Evolutionary conservation across 768 basidiomycete species (phyloP), one percentile per base, ranked within the genome.

Genomic region (Phaffia australis): DNA sequence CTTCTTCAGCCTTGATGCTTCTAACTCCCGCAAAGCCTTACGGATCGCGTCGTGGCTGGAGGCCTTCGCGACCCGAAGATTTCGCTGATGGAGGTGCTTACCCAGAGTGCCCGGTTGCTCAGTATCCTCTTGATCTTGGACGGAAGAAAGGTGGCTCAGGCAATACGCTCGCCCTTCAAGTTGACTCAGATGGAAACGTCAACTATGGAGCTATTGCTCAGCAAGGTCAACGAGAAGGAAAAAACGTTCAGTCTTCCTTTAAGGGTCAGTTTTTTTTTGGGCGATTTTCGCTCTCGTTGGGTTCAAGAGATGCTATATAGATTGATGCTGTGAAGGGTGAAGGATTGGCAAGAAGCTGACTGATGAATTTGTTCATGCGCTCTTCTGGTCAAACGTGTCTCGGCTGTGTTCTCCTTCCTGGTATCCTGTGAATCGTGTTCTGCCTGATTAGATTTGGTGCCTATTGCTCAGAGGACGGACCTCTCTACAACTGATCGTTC

Each of bases 191-290:
- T 76, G 95, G 95, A 56, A 93, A 91, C 69, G 92, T 98, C 60
- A 87, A 89, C 70, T 99, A 97, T 75, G 93, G 95, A 76, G 93
- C 89, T 60, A 97, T 98, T 71, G 94, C 94, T 11, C 86, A 87
- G 69, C 92, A 98, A 77, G 95, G 95, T 50, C 89, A 95, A 73
- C 85, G 89, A 25, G 81, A 82, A 1, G 90, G 87, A 71, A 89
- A 89, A 75, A 78, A 84, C 63, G 82, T 98, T 15, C 94, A 98
- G 74, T 91, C 92, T 0, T 90, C 93, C 72, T 97, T 95, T 80
- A 97, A 95, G 75, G 76, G 76, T 76, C 58, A 70, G 75, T 69
- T 49, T 18, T 16, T 1, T 49, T 27, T 23, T n/a, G n/a, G n/a
- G 21, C 7, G 56, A 21, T 35, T 50, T 27, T 48, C 46, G 27